Percentiles rank a stretch among this genome's conserved stretches.
phyloP scores from a whole-genome alignment of 2,329 filamentous ascomycete genomes.

The Calonectria hawksworthii region DNA sequence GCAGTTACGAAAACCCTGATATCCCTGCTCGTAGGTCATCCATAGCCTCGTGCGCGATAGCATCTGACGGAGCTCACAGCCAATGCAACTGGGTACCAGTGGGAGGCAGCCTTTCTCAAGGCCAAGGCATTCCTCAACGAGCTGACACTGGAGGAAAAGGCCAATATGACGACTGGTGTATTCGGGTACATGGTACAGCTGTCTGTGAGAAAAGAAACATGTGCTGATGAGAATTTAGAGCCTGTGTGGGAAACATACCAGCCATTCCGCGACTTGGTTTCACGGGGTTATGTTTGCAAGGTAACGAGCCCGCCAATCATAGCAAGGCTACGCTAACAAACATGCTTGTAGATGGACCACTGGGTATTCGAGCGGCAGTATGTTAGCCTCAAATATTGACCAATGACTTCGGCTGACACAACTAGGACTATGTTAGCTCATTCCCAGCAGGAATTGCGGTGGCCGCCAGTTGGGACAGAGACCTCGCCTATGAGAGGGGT shows the following conservation, averaged over 20 bases:
- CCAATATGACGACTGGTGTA: neutral
- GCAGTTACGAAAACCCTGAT: neutral
- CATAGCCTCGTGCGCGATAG: no score
- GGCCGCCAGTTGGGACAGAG: neutral
- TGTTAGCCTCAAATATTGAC: neutral
- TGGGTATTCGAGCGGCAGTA: neutral
- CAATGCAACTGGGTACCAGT: neutral
- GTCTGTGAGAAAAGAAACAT: no score
- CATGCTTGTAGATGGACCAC: neutral
- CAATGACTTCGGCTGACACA: neutral
- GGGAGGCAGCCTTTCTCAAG: neutral
- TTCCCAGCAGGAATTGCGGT: neutral
- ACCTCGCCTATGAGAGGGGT: neutral
- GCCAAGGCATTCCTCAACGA: neutral
- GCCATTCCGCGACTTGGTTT: neutral
- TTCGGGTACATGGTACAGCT: neutral
- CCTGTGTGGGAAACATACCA: neutral
- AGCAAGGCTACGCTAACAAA: neutral
- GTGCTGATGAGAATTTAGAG: neutral
- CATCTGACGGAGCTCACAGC: neutral
- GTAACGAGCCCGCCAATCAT: neutral
- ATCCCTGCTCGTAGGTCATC: neutral
- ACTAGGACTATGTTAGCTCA: conserved; percentile 3
- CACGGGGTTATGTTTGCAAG: conserved; percentile 1
- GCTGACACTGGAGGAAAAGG: conserved; percentile 9